phyloP scores from a whole-genome alignment of 305 asterid genomes.

The Solanum chacoense region DNA sequence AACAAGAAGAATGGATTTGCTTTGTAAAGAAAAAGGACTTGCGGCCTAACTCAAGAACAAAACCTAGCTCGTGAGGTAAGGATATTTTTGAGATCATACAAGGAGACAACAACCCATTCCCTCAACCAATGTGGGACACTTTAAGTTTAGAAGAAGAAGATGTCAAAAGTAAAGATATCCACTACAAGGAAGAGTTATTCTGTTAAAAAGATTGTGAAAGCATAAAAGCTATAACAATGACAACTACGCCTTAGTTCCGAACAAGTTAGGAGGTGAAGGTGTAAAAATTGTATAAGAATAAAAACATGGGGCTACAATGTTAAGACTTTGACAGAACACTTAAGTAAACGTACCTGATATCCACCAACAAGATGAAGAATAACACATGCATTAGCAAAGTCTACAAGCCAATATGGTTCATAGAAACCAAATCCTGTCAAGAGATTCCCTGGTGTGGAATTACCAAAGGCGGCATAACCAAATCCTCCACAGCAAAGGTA shows the following conservation, averaged over 20 bases:
- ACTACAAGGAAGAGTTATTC: background rate
- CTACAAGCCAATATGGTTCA: conserved; percentile 78
- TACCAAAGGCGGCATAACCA: conserved; percentile 88
- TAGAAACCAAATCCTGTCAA: conserved; percentile 76
- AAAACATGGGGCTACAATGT: background rate
- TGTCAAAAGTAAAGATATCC: background rate
- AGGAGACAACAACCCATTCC: background rate
- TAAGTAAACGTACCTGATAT: conserved; percentile 49
- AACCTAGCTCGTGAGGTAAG: background rate
- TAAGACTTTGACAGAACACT: background rate
- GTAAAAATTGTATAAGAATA: background rate
- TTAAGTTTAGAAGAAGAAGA: background rate
- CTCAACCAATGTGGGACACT: background rate
- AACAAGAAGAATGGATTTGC: background rate
- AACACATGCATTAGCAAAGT: conserved; percentile 74
- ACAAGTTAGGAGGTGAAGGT: background rate
- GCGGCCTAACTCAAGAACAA: background rate
- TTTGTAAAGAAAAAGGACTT: background rate
- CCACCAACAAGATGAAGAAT: conserved; percentile 72
- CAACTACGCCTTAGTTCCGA: background rate
- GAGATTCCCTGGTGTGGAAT: conserved; percentile 69
- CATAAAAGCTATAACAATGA: background rate
- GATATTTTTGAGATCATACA: background rate
- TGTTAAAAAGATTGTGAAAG: background rate
- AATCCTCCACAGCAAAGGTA: conserved; percentile 75